phyloP scores from a whole-genome alignment of 371 early-diverging fungal species.

The Thermomucor indicae-seudaticae region DNA sequence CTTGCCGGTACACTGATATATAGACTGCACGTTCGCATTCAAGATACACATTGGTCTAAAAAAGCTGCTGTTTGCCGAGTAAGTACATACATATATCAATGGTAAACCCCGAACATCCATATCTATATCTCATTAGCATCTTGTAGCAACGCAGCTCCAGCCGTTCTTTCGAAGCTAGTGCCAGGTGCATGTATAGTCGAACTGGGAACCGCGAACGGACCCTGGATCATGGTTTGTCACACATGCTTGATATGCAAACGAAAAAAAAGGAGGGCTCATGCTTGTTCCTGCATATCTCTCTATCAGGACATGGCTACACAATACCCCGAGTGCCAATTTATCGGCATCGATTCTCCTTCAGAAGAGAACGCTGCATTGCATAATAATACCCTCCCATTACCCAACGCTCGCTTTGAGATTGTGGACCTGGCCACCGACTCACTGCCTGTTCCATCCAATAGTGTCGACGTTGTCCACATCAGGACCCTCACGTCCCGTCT shows the following conservation, averaged over 20 bases:
- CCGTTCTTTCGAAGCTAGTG: conserved; percentile 10
- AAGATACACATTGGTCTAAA: conserved; percentile 13
- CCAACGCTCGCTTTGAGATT: conserved; percentile 19
- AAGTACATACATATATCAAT: neutral
- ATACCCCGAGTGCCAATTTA: conserved; percentile 26
- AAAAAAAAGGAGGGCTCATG: neutral
- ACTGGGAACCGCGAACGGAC: conserved; percentile 16
- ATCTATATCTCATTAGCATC: neutral
- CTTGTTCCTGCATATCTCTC: conserved; percentile 3
- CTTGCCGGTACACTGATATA: neutral
- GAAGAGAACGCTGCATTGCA: neutral
- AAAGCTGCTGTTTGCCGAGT: conserved; percentile 14
- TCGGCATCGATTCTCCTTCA: conserved; percentile 17
- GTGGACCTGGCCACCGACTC: neutral
- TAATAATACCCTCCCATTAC: conserved; percentile 3
- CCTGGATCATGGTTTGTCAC: conserved; percentile 18
- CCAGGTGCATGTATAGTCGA: conserved; percentile 15
- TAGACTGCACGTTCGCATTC: neutral
- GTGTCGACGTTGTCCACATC: conserved; percentile 24
- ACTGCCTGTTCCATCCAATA: conserved; percentile 1
- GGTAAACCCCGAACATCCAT: neutral
- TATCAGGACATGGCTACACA: conserved; percentile 34
- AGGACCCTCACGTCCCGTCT: conserved; percentile 15
- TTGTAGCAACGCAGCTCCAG: conserved; percentile 7
- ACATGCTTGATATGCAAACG: neutral